Evolutionary conservation across 768 basidiomycete genomes (phyloP).

Genomic region (Termitomyces sp.): DNA sequence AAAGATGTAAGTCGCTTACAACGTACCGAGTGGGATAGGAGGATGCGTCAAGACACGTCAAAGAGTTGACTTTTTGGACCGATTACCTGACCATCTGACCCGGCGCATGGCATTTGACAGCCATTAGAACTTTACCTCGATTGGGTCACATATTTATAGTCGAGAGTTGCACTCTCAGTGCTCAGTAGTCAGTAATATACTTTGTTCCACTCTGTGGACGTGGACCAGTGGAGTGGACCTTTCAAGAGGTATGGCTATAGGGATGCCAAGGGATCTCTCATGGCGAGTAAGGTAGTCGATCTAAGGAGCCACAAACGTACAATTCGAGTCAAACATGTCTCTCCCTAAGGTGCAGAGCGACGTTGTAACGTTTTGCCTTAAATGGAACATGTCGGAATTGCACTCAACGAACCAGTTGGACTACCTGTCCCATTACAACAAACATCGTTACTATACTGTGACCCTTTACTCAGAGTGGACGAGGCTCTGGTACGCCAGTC

Average conservation of each 20-base stretch:
- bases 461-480: too few species aligned
- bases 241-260: background rate
- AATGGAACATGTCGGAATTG: too few species aligned
- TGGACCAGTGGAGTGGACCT: too few species aligned
- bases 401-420: too few species aligned
- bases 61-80: background rate
- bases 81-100: too few species aligned
- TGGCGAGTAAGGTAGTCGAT: background rate
- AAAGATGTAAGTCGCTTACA: too few species aligned
- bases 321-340: background rate
- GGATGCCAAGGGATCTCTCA: background rate
- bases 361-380: too few species aligned
- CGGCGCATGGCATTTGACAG: background rate
- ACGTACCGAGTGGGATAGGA: too few species aligned
- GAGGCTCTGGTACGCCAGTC: too few species aligned
- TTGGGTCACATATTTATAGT: background rate
- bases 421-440: too few species aligned
- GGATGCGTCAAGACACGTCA: background rate
- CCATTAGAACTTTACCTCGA: background rate
- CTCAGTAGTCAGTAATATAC: background rate
- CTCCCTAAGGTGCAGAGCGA: background rate
- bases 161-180: background rate
- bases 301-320: background rate
- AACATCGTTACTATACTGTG: too few species aligned
- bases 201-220: background rate